These are phyloP conservation scores for Cordyceps pruinosa DNA, from an alignment of 2,329 filamentous ascomycete species.

Conservation along the genomic window DNA sequence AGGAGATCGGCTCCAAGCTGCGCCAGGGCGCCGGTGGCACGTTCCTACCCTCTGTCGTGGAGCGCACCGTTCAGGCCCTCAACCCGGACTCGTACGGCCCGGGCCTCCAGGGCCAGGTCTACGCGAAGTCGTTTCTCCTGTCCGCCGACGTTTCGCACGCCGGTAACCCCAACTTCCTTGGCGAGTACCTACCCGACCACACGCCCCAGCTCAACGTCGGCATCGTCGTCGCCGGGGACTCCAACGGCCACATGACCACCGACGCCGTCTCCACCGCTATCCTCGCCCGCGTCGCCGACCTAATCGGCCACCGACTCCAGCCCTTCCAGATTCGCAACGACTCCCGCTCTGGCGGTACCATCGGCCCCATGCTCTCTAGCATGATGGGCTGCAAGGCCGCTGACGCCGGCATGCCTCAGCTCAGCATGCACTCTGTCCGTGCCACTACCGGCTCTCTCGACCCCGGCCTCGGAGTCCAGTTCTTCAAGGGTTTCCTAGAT, in stretches of 20 bases:
- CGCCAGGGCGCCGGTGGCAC: constrained; percentile 87
- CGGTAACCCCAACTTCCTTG: constrained; percentile 88
- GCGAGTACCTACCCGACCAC: constrained; percentile 77
- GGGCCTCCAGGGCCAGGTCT: constrained; percentile 68
- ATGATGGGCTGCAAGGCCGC: constrained; percentile 75
- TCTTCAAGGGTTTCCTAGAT: constrained; percentile 86
- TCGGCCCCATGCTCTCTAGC: constrained; percentile 83
- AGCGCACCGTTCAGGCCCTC: constrained; percentile 68
- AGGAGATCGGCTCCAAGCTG: constrained; percentile 88
- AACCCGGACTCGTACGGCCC: constrained; percentile 49
- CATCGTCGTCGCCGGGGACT: constrained; percentile 70
- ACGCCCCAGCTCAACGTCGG: constrained; percentile 84
- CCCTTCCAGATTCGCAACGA: constrained; percentile 95
- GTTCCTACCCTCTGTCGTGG: constrained; percentile 74
- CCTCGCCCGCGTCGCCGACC: constrained; percentile 69
- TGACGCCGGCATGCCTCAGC: constrained; percentile 82
- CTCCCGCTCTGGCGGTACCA: constrained; percentile 79
- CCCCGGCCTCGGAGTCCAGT: constrained; percentile 78
- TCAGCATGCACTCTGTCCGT: constrained; percentile 90
- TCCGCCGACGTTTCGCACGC: constrained; percentile 92
- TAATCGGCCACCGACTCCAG: constrained; percentile 65
- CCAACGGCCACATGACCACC: constrained; percentile 94
- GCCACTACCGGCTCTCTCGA: constrained; percentile 82
- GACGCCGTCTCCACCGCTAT: constrained; percentile 80
- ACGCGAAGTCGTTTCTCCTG: constrained; percentile 85